Conservation (phyloP, 1,284 basidiomycete species). For the Apiotrichum sp. region DNA sequence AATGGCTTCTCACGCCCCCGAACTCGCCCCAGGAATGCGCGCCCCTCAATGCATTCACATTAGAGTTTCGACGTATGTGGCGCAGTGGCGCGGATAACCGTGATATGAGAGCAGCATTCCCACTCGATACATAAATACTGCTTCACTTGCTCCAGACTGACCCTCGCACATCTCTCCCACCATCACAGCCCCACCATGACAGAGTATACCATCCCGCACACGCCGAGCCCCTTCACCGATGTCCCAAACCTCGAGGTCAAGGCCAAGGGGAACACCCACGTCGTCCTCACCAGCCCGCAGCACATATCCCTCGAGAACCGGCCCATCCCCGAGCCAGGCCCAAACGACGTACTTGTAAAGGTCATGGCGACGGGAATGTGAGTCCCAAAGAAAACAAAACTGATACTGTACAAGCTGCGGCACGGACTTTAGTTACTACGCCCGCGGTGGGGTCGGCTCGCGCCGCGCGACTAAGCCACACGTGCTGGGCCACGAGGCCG, state of each 20-base stretch:
- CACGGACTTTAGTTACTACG: slow-evolving; percentile 22
- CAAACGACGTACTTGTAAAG: slow-evolving; percentile 21
- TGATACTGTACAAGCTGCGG: slow-evolving; percentile 10
- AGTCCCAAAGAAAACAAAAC: background rate
- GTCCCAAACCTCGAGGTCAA: background rate
- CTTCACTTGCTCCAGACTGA: no score
- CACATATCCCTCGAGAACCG: slow-evolving; percentile 17
- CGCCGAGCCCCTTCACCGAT: background rate
- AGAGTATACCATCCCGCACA: background rate
- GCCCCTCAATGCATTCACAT: no score
- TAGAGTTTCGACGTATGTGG: no score
- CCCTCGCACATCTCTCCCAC: no score
- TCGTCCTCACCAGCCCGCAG: slow-evolving; percentile 13
- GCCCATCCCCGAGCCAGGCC: slow-evolving; percentile 10
- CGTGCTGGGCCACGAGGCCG: slow-evolving; percentile 44
- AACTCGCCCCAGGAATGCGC: no score
- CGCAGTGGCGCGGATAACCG: no score
- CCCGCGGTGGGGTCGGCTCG: slow-evolving; percentile 33
- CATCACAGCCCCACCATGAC: background rate
- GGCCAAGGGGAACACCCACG: slow-evolving; percentile 6
- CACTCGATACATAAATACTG: no score
- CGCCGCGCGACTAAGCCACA: slow-evolving; percentile 36
- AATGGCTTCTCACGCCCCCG: no score
- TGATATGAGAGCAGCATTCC: no score
- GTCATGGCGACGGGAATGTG: slow-evolving; percentile 25